phyloP scores from a whole-genome alignment of 2,329 filamentous ascomycete genomes.

The Calycina marina region DNA sequence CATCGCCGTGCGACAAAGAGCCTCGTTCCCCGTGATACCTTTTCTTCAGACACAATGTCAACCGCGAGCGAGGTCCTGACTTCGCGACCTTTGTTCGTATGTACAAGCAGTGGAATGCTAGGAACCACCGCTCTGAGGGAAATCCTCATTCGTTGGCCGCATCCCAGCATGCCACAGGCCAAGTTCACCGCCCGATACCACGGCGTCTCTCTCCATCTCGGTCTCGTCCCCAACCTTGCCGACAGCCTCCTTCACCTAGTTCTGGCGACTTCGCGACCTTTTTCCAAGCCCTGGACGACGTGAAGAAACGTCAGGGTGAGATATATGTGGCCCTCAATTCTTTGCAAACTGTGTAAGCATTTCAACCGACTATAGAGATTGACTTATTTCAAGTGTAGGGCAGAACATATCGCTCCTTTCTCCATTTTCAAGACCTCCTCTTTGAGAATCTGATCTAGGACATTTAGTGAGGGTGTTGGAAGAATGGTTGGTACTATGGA shows the following conservation, averaged over 20 bases:
- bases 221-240: constrained; percentile 3
- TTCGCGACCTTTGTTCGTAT: constrained; percentile 5
- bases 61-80: constrained; percentile 3
- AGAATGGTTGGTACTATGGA: constrained; percentile 7
- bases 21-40: constrained; percentile 1
- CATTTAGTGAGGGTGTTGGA: constrained; percentile 3
- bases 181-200: constrained; percentile 3
- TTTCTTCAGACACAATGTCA: constrained; percentile 5
- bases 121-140: constrained; percentile 1
- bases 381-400: constrained; percentile 5
- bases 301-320: constrained; percentile 6
- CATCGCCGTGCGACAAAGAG: constrained; percentile 2
- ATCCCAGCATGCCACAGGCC: constrained; percentile 3
- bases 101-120: constrained; percentile 4
- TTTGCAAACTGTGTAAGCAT: constrained; percentile 5
- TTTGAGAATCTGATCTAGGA: constrained; percentile 7
- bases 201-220: constrained; percentile 3
- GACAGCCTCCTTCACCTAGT: constrained; percentile 2
- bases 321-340: constrained; percentile 5
- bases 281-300: constrained; percentile 2
- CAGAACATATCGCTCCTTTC: constrained; percentile 4
- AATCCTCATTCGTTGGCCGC: constrained; percentile 1
- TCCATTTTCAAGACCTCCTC: constrained; percentile 1
- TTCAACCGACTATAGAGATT: constrained; percentile 1
- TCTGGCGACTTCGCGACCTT: constrained; percentile 2